phyloP scores from a whole-genome alignment of 2,329 filamentous ascomycete species.

The Chalara sp. region DNA sequence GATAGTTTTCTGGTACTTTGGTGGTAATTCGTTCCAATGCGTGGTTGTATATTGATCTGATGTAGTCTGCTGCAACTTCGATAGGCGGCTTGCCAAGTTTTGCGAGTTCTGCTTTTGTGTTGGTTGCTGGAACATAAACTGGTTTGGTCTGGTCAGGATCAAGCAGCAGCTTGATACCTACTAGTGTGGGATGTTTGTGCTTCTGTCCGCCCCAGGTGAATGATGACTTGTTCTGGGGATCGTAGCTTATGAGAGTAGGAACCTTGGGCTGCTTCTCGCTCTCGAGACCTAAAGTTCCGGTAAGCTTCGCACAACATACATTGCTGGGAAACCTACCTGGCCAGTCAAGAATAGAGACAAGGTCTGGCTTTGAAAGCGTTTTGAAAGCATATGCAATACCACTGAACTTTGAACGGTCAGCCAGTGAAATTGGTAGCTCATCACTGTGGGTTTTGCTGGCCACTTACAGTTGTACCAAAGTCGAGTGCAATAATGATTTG shows the following conservation, averaged over 20 bases:
- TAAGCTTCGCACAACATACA: no score
- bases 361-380: no score
- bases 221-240: neutral
- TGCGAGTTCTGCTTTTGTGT: neutral
- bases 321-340: no score
- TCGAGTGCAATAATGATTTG: no score
- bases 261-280: no score
- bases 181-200: neutral
- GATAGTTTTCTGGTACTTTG: conserved; percentile 34
- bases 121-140: neutral
- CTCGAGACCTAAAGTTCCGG: no score
- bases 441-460: no score
- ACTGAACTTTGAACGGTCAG: no score
- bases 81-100: neutral
- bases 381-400: no score
- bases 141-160: neutral
- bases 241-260: neutral
- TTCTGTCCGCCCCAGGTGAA: neutral
- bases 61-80: neutral
- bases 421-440: no score
- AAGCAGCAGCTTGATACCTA: neutral
- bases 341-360: no score
- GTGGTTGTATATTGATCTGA: conserved; percentile 23
- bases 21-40: conserved; percentile 38
- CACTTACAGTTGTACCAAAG: no score